Evolutionary conservation across 768 basidiomycete species (phyloP).

Genomic region (Auriculariales sp.): DNA sequence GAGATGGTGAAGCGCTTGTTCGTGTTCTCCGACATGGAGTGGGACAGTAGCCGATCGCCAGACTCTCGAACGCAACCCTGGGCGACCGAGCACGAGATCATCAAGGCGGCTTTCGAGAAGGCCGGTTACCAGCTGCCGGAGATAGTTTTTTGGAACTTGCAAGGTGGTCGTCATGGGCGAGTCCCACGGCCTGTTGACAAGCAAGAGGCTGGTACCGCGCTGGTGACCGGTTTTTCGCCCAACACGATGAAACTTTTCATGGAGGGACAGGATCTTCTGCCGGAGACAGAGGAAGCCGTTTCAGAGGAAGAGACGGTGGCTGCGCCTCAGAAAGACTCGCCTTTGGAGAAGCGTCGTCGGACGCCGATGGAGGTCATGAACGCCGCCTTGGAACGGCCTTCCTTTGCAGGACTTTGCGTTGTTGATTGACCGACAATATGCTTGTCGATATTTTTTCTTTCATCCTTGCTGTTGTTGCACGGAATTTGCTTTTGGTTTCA

Average conservation of each 20-base stretch:
- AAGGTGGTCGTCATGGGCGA: conserved; percentile 8
- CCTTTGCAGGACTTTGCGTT: background rate
- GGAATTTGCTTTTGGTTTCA: no score
- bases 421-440: no score
- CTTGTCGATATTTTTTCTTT: no score
- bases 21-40: conserved; percentile 72
- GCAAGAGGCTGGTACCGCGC: conserved; percentile 44
- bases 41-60: conserved; percentile 25
- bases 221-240: conserved; percentile 57
- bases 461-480: no score
- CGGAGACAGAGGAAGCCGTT: conserved; percentile 12
- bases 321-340: background rate
- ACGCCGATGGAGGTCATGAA: background rate
- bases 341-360: background rate
- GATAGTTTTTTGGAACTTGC: conserved; percentile 61
- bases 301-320: conserved; percentile 22
- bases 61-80: conserved; percentile 17
- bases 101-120: conserved; percentile 36
- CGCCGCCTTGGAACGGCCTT: background rate
- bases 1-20: conserved; percentile 68
- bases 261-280: conserved; percentile 30
- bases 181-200: conserved; percentile 32
- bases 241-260: conserved; percentile 62
- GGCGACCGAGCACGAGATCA: conserved; percentile 48
- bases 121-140: conserved; percentile 62